Percentiles rank a stretch among this genome's conserved stretches.
Conservation (phyloP, 768 basidiomycete species). For the Leccinum obscurum region DNA sequence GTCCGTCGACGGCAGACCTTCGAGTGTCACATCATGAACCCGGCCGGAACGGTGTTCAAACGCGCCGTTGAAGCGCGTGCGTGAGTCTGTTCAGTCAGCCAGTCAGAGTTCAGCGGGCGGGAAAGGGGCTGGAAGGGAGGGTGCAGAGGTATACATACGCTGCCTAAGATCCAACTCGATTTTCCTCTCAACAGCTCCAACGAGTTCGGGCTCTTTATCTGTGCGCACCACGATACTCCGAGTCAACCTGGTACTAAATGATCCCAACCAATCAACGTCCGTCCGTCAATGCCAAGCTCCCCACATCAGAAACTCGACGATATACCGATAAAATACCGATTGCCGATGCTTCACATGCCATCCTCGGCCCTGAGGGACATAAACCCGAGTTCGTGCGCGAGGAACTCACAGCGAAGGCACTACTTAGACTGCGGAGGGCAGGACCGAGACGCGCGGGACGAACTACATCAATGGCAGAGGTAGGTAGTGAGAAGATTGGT, state of each 20-base stretch:
- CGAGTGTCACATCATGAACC: conserved; percentile 92
- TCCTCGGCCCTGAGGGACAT: conserved; percentile 80
- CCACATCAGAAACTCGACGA: conserved; percentile 98
- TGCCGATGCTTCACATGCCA: conserved; percentile 91
- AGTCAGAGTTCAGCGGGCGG: background rate
- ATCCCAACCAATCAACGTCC: background rate
- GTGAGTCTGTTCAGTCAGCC: background rate
- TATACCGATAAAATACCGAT: conserved; percentile 75
- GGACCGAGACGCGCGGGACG: conserved; percentile 85
- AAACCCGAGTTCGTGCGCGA: conserved; percentile 80
- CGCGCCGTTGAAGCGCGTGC: background rate
- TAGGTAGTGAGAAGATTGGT: conserved; percentile 9
- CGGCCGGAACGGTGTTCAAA: conserved; percentile 55
- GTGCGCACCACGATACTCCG: conserved; percentile 88
- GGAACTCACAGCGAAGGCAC: conserved; percentile 63
- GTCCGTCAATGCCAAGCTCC: conserved; percentile 78
- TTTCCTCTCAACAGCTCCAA: conserved; percentile 88
- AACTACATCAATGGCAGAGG: conserved; percentile 27
- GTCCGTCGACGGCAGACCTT: conserved; percentile 97
- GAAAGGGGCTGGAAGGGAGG: background rate
- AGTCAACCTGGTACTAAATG: conserved; percentile 77
- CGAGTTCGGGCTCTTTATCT: conserved; percentile 98
- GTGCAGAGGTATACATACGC: conserved; percentile 45
- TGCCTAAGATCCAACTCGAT: conserved; percentile 85
- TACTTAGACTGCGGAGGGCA: conserved; percentile 61